Evolutionary conservation across 2,329 filamentous ascomycete genomes (phyloP).

Genomic region (Pezicula neosporulosa): DNA sequence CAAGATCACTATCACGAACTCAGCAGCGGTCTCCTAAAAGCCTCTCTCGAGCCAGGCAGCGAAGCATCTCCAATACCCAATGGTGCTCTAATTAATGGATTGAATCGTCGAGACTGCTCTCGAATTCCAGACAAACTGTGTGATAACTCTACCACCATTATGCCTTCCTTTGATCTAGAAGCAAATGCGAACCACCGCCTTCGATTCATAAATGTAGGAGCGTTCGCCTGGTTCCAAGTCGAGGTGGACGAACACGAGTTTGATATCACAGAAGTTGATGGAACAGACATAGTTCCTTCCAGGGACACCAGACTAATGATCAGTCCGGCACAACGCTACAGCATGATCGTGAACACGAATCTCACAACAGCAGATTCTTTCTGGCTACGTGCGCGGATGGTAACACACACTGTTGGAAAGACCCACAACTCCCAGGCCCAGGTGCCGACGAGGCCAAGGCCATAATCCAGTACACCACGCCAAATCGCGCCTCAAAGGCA

Average conservation of each 20-base stretch:
- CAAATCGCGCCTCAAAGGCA: conserved; percentile 2
- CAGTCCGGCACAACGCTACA: conserved; percentile 69
- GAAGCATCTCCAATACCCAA: conserved; percentile 42
- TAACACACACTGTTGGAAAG: conserved; percentile 55
- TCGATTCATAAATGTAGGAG: conserved; percentile 66
- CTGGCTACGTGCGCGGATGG: conserved; percentile 62
- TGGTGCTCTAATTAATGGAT: conserved; percentile 41
- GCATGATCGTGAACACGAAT: conserved; percentile 60
- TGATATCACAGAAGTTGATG: conserved; percentile 66
- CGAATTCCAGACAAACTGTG: conserved; percentile 36
- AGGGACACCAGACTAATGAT: conserved; percentile 60
- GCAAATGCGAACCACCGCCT: conserved; percentile 59
- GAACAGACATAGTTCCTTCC: conserved; percentile 59
- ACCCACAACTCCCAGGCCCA: conserved; percentile 40
- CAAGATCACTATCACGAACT: conserved; percentile 70
- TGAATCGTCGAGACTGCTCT: conserved; percentile 38
- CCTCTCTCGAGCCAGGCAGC: conserved; percentile 36
- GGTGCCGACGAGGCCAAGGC: conserved; percentile 44
- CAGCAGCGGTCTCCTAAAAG: conserved; percentile 36
- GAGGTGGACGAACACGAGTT: conserved; percentile 66
- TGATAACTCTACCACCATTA: conserved; percentile 33
- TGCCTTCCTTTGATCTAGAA: conserved; percentile 43
- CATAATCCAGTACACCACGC: conserved; percentile 41
- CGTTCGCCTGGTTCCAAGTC: conserved; percentile 70
- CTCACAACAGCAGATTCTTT: conserved; percentile 50